Conservation (phyloP, 306 rosid genomes). For the Medicago truncatula region DNA sequence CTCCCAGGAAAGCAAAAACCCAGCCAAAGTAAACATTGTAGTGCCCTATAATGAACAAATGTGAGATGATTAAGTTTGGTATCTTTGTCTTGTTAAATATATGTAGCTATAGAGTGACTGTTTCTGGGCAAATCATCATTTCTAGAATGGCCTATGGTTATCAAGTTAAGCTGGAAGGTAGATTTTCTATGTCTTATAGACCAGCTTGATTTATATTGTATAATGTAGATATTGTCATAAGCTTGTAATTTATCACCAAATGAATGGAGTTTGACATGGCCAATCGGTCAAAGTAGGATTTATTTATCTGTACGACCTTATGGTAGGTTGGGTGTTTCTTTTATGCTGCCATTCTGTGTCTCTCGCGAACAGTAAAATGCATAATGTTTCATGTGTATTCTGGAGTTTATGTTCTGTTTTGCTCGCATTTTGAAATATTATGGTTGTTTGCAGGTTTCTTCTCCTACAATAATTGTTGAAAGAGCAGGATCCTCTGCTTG, state of each 20-base stretch:
- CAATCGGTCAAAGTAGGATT: not conserved
- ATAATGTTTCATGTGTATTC: not conserved
- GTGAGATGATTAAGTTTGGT: too few species aligned
- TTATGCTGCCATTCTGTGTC: constrained; percentile 6
- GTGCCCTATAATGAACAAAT: too few species aligned
- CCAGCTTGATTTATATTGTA: constrained; percentile 32
- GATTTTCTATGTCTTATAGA: constrained; percentile 5
- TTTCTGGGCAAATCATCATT: constrained; percentile 19
- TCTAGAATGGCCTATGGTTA: constrained; percentile 16
- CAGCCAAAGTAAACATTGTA: too few species aligned
- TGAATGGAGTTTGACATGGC: constrained; percentile 24
- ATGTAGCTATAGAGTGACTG: constrained; percentile 19
- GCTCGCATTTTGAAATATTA: constrained; percentile 21
- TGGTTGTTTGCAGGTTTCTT: constrained; percentile 71
- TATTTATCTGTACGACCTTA: constrained; percentile 1
- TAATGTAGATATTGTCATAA: constrained; percentile 8
- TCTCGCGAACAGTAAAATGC: constrained; percentile 15
- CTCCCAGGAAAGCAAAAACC: too few species aligned
- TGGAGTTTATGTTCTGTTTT: constrained; percentile 16
- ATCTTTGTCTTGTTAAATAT: too few species aligned
- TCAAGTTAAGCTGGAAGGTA: constrained; percentile 27
- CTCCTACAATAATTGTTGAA: constrained; percentile 98
- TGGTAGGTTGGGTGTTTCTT: constrained; percentile 27
- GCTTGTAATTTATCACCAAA: constrained; percentile 33
- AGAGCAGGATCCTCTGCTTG: constrained; percentile 98